Conservation (phyloP, 2,329 filamentous ascomycete species). For the Rhexocercosporidium sp. region DNA sequence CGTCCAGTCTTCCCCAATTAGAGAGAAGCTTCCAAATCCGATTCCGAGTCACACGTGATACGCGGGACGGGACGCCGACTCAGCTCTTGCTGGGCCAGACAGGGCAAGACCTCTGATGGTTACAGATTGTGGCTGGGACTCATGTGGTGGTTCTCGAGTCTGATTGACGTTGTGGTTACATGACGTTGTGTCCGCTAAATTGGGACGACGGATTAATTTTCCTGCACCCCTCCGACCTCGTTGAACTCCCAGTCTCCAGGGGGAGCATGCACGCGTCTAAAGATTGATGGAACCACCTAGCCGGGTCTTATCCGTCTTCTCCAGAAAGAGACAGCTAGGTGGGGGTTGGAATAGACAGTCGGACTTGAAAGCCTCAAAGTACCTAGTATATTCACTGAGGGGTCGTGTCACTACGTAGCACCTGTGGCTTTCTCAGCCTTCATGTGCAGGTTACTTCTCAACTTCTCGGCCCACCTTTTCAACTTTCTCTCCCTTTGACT, state of each 20-base stretch:
- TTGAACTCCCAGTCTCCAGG: neutral
- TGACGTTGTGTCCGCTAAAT: neutral
- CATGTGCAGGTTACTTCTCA: constrained; percentile 13
- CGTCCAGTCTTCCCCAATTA: neutral
- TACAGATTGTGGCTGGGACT: neutral
- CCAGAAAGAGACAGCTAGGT: neutral
- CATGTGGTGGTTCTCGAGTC: neutral
- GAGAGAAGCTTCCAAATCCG: neutral
- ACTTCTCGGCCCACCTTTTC: neutral
- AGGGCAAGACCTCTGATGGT: constrained; percentile 3
- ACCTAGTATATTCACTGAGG: neutral
- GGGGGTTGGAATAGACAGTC: neutral
- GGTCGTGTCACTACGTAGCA: neutral
- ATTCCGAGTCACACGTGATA: neutral
- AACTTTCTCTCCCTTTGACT: neutral
- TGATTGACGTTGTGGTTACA: constrained; percentile 11
- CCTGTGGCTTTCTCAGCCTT: constrained; percentile 1
- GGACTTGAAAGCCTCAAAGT: neutral
- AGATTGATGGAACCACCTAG: neutral
- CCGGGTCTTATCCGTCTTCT: constrained; percentile 7
- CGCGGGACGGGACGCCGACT: neutral
- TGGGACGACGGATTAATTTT: neutral
- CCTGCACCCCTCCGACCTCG: neutral
- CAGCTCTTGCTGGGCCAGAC: neutral
- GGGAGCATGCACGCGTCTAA: neutral